Percentiles rank a stretch among this genome's conserved stretches.
Conservation (phyloP, 345 rosid genomes). For the Gossypium australe region DNA sequence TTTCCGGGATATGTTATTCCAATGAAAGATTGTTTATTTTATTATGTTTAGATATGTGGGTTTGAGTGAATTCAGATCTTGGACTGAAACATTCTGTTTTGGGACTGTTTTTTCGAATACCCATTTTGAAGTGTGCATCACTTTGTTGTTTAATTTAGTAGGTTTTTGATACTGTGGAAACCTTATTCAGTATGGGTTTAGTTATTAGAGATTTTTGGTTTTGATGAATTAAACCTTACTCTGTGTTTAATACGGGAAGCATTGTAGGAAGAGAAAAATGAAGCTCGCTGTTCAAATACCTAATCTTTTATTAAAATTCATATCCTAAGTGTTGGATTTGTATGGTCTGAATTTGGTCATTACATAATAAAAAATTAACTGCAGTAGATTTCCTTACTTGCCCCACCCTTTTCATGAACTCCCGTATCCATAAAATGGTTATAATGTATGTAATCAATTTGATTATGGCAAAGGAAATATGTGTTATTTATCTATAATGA, state of each 20-base stretch:
- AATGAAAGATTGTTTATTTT: not conserved
- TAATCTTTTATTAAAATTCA: not conserved
- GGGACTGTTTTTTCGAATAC: not conserved
- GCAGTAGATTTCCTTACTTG: not conserved
- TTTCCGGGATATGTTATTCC: not conserved
- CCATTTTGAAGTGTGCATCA: not conserved
- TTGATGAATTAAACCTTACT: not conserved
- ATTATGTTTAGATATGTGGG: not conserved
- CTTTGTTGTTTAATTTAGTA: not conserved
- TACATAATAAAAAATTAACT: not conserved
- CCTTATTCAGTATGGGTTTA: not conserved
- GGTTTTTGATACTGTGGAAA: not conserved
- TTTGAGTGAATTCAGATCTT: not conserved
- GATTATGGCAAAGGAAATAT: not conserved
- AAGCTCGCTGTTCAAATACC: not conserved
- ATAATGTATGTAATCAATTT: not conserved
- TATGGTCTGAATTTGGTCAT: not conserved
- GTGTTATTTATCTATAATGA: not conserved
- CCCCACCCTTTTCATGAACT: not conserved
- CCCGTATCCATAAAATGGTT: not conserved
- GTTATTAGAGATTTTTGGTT: not conserved
- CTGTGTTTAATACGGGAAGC: slow-evolving; percentile 1
- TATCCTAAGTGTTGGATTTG: not conserved
- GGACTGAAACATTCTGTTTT: not conserved
- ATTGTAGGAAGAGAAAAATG: not conserved